Percentiles rank a stretch among this genome's conserved stretches.
Conservation (phyloP, 176 grass and related monocot species). For the Avena atlantica region DNA sequence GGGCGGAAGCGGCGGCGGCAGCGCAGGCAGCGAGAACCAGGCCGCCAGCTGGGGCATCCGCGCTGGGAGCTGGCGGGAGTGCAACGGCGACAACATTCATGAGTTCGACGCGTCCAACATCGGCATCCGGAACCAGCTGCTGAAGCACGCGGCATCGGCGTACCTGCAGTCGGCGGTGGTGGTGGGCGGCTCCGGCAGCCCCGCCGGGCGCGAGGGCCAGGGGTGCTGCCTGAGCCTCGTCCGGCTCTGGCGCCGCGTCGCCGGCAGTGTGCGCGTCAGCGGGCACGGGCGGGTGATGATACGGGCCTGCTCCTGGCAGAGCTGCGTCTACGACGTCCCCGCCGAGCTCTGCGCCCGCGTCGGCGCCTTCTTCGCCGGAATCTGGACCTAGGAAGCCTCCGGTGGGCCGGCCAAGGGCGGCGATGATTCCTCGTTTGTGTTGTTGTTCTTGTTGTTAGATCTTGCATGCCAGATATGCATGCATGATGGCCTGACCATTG, state of each 20-base stretch:
- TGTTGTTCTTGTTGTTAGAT: background rate
- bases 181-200: conserved; percentile 38
- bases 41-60: background rate
- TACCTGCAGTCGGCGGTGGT: conserved; percentile 80
- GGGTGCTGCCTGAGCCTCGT: conserved; percentile 37
- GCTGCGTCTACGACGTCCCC: conserved; percentile 46
- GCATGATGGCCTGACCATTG: background rate
- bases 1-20: background rate
- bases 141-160: conserved; percentile 83
- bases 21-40: background rate
- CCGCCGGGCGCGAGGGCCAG: conserved; percentile 30
- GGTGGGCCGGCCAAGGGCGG: background rate
- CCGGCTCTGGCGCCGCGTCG: conserved; percentile 50
- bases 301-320: conserved; percentile 43
- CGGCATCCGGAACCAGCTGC: conserved; percentile 69
- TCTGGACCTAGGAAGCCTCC: conserved; percentile 22
- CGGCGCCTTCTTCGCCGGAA: conserved; percentile 37
- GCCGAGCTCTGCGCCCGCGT: conserved; percentile 38
- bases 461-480: background rate
- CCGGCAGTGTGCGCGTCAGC: background rate
- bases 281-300: conserved; percentile 33
- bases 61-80: conserved; percentile 15
- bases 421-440: background rate
- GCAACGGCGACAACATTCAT: conserved; percentile 44
- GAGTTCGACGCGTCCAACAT: conserved; percentile 65